These are phyloP conservation scores for Diatrype stigma DNA, from an alignment of 2,329 filamentous ascomycete species.

Conservation along the genomic window DNA sequence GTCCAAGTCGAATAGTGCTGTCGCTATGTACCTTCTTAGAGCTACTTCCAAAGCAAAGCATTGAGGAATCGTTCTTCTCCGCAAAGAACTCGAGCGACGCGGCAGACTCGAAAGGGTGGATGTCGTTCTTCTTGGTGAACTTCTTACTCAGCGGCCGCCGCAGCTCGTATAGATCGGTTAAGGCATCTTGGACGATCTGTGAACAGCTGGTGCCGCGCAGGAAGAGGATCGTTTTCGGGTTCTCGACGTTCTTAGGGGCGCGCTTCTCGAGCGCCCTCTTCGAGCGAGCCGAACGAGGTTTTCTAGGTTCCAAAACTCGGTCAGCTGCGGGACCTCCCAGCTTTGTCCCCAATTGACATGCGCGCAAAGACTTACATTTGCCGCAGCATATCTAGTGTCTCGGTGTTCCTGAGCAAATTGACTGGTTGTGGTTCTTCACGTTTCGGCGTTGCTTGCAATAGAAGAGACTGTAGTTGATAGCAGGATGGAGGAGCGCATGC, in stretches of 20 bases:
- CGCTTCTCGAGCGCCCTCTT: slow-evolving; percentile 93
- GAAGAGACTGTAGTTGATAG: too few species aligned
- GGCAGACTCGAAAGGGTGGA: slow-evolving; percentile 90
- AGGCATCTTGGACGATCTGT: slow-evolving; percentile 74
- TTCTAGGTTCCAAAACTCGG: slow-evolving; percentile 32
- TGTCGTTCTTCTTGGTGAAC: slow-evolving; percentile 94
- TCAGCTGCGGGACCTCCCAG: background rate
- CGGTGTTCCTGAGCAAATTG: background rate
- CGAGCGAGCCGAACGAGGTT: slow-evolving; percentile 73
- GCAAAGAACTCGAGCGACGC: slow-evolving; percentile 90
- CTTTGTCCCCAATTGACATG: background rate
- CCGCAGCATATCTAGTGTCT: background rate
- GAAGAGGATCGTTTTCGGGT: slow-evolving; percentile 85
- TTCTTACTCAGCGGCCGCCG: slow-evolving; percentile 82
- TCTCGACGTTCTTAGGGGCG: slow-evolving; percentile 83
- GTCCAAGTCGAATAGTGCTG: background rate
- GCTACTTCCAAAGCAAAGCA: slow-evolving; percentile 79
- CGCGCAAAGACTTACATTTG: background rate
- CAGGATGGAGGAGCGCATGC: too few species aligned
- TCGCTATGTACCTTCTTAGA: slow-evolving; percentile 67
- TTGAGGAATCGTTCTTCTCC: slow-evolving; percentile 88
- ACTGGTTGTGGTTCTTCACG: background rate
- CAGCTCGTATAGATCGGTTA: slow-evolving; percentile 80
- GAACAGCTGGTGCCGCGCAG: slow-evolving; percentile 84
- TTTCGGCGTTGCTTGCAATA: too few species aligned